Evolutionary conservation across 345 rosid species (phyloP).

Genomic region (Leavenworthia alabamica): DNA sequence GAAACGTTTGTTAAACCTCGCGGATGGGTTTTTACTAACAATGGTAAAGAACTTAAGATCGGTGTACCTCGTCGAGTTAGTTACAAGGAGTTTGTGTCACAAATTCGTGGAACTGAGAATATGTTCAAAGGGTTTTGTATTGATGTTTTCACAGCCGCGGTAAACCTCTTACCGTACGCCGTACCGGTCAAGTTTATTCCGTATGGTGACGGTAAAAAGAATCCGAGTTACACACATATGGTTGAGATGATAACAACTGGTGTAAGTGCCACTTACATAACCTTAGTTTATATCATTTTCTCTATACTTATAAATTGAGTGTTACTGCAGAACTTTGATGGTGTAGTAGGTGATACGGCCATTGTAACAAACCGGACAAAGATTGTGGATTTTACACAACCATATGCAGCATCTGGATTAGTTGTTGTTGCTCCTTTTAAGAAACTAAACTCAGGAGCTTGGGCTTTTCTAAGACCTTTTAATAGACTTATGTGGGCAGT

Average conservation of each 20-base stretch:
- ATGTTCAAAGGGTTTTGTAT: constrained; percentile 83
- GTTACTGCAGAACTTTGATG: constrained; percentile 61
- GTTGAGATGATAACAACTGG: constrained; percentile 61
- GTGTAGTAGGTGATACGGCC: constrained; percentile 83
- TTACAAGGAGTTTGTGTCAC: constrained; percentile 71
- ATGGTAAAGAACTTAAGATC: constrained; percentile 71
- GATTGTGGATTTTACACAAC: constrained; percentile 88
- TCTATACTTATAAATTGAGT: background rate
- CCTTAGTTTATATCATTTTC: background rate
- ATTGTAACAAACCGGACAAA: constrained; percentile 78
- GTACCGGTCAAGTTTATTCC: constrained; percentile 67
- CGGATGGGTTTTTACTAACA: constrained; percentile 93
- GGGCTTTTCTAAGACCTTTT: constrained; percentile 90
- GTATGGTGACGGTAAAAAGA: constrained; percentile 62
- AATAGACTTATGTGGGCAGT: constrained; percentile 65
- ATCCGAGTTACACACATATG: constrained; percentile 78
- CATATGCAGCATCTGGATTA: constrained; percentile 83
- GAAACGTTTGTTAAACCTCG: constrained; percentile 67
- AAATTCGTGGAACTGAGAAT: constrained; percentile 46
- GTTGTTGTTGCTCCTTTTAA: constrained; percentile 80
- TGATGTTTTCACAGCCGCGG: constrained; percentile 82
- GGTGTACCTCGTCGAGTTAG: constrained; percentile 79
- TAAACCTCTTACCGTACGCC: constrained; percentile 72
- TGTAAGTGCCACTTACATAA: constrained; percentile 45
- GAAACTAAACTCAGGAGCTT: constrained; percentile 72